phyloP scores from a whole-genome alignment of 805 yeast species.

The Scheffersomyces stipitis region DNA sequence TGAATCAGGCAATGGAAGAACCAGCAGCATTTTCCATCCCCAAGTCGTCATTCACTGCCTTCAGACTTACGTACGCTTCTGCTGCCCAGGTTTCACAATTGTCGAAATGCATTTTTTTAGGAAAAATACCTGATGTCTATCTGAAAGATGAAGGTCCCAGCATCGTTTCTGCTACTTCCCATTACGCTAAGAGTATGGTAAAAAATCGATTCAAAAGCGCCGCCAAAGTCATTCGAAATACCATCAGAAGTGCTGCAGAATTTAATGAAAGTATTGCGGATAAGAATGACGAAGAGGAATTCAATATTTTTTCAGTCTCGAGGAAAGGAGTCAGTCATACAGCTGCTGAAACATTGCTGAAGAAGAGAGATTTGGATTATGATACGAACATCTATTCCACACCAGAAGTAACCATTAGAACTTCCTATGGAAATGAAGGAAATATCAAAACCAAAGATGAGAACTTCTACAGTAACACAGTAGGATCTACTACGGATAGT shows the following conservation, averaged over 20 bases:
- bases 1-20: too few relatives aligned
- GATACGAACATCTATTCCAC: too few relatives aligned
- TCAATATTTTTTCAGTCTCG: slow-evolving; percentile 1
- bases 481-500: too few relatives aligned
- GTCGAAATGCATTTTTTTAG: slow-evolving; percentile 52
- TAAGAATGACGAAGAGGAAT: slow-evolving; percentile 6
- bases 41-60: slow-evolving; percentile 58
- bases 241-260: slow-evolving; percentile 6
- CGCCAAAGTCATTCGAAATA: slow-evolving; percentile 3
- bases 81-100: slow-evolving; percentile 47
- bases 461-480: too few relatives aligned
- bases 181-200: slow-evolving; percentile 8
- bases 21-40: slow-evolving; percentile 36
- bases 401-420: too few relatives aligned
- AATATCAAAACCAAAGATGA: too few relatives aligned
- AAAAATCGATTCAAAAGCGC: slow-evolving; percentile 8
- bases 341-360: too few relatives aligned
- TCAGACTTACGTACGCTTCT: slow-evolving; percentile 53
- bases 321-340: too few relatives aligned
- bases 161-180: slow-evolving; percentile 15
- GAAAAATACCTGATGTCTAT: slow-evolving; percentile 63
- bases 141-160: slow-evolving; percentile 32
- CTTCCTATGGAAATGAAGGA: too few relatives aligned
- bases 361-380: too few relatives aligned
- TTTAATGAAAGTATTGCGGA: slow-evolving; percentile 3